phyloP scores from a whole-genome alignment of 108 stramenopile genomes.

The Nitzschia sp. region DNA sequence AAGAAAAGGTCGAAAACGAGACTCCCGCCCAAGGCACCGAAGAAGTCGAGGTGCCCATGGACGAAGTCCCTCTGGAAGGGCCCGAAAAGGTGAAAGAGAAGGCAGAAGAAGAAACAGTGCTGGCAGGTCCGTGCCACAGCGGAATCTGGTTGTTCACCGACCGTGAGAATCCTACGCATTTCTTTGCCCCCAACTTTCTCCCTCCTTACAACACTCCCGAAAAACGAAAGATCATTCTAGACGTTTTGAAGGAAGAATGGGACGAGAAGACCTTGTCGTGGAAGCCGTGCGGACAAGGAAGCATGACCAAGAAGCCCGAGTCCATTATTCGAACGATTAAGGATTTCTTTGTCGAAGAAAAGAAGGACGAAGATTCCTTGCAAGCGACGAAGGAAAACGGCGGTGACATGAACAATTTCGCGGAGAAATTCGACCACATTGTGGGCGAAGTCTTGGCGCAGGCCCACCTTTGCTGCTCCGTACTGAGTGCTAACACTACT shows the following conservation, averaged over 20 bases:
- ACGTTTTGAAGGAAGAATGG: conserved; percentile 79
- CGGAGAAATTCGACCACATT: conserved; percentile 1
- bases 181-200: conserved; percentile 84
- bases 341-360: conserved; percentile 5
- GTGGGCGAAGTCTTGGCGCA: conserved; percentile 8
- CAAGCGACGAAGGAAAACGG: background rate
- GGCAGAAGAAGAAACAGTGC: no score
- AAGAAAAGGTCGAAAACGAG: background rate
- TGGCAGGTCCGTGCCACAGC: conserved; percentile 19
- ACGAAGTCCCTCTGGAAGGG: background rate
- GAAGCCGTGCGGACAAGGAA: conserved; percentile 54
- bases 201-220: conserved; percentile 84
- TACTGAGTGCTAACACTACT: no score
- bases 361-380: conserved; percentile 1
- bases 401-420: background rate
- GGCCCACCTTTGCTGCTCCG: background rate
- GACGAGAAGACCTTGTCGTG: conserved; percentile 76
- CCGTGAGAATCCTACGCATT: conserved; percentile 77
- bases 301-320: conserved; percentile 32
- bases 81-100: background rate
- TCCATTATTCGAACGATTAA: background rate
- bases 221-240: conserved; percentile 75
- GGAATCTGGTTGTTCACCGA: conserved; percentile 85
- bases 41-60: background rate
- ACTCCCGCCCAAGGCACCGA: background rate